These are phyloP conservation scores for Leishmania martiniquensis DNA, from an alignment of 208 protist species.

Conservation along the genomic window DNA sequence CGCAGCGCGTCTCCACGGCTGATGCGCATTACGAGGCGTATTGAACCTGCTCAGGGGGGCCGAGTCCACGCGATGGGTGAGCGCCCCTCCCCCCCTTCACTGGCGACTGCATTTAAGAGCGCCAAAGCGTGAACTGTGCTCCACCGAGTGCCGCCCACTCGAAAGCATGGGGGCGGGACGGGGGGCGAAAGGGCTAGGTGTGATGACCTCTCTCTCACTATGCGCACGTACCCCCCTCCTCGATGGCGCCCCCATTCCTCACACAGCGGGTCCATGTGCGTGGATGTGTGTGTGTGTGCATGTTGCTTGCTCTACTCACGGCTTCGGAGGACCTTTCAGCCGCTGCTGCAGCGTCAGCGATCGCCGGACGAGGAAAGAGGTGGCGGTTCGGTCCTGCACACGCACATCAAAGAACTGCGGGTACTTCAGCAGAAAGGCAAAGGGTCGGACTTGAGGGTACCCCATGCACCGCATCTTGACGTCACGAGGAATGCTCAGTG, in stretches of 20 bases:
- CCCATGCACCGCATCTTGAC: constrained; percentile 69
- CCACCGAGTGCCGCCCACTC: neutral
- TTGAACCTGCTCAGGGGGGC: too few relatives aligned
- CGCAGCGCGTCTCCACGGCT: too few relatives aligned
- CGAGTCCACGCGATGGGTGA: too few relatives aligned
- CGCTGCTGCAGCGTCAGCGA: constrained; percentile 46
- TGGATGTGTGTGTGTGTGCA: neutral
- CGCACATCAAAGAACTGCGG: constrained; percentile 74
- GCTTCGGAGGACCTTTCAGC: neutral
- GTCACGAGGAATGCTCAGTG: constrained; percentile 46
- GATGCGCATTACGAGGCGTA: too few relatives aligned
- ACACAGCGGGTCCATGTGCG: too few relatives aligned
- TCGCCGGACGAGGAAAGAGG: constrained; percentile 59
- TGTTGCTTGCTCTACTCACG: neutral
- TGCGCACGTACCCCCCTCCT: too few relatives aligned
- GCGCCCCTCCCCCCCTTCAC: neutral
- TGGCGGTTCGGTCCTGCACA: constrained; percentile 7
- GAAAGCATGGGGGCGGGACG: too few relatives aligned
- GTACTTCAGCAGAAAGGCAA: constrained; percentile 53
- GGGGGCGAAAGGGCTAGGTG: too few relatives aligned
- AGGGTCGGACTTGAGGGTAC: constrained; percentile 37
- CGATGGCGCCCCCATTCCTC: too few relatives aligned
- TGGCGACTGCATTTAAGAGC: neutral
- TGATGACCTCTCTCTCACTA: too few relatives aligned
- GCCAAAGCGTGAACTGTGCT: neutral